Evolutionary conservation across 169 alveolate species (phyloP).

Genomic region (Cryptosporidium viatorum): DNA sequence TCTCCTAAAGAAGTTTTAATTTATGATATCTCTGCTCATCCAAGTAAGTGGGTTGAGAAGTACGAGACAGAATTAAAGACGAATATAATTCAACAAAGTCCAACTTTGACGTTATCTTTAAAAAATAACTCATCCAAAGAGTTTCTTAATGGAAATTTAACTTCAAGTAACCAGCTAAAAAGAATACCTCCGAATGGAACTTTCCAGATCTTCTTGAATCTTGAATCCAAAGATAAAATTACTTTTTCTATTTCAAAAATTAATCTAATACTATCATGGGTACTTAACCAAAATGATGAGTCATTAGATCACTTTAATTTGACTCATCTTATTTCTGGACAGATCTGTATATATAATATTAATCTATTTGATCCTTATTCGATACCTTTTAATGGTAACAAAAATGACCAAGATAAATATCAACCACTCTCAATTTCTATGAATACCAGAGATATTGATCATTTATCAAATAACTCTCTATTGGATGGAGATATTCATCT

Average conservation of each 20-base stretch:
- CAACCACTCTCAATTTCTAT: constrained; percentile 26
- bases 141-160: constrained; percentile 15
- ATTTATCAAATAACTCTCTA: neutral
- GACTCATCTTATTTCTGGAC: constrained; percentile 1
- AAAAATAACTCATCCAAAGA: neutral
- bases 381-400: neutral
- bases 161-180: neutral
- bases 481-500: neutral
- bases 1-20: neutral
- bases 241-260: constrained; percentile 24
- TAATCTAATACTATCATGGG: constrained; percentile 30
- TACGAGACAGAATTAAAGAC: neutral
- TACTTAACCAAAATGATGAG: neutral
- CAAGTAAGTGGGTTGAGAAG: constrained; percentile 65
- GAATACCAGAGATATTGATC: neutral
- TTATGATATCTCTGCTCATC: constrained; percentile 30
- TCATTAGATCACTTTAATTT: neutral
- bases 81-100: neutral
- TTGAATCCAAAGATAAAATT: neutral
- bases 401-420: neutral
- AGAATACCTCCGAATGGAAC: constrained; percentile 13
- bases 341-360: constrained; percentile 7
- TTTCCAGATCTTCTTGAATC: constrained; percentile 23
- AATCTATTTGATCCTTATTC: constrained; percentile 43
- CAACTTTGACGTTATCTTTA: neutral